Evolutionary conservation across 805 yeast genomes (phyloP), one percentile per base, ranked within the genome.

Genomic region (Diddensiella transvaalensis): DNA sequence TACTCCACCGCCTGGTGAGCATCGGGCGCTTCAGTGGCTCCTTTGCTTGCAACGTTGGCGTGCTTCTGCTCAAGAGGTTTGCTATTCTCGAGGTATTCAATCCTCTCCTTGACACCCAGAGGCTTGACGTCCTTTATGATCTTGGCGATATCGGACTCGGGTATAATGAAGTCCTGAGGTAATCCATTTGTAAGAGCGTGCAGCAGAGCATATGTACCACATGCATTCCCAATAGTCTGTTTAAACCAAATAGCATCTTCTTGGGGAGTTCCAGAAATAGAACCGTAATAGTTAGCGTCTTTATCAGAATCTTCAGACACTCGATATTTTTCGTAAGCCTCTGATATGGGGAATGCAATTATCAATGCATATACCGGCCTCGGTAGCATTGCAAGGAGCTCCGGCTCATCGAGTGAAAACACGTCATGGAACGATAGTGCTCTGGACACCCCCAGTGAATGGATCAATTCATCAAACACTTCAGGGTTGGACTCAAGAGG

Each of bases 401-500:
- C 95, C 0, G 83, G 82, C 50, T 90, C 97, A 1, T 84, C 76
- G n/a, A 91, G 67, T 0, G 96, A 86, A 63, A 80, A 89, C 2
- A 91, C 84, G 61, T 91, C 99, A 47, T 77, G 80, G 66, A 88
- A 91, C 40, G 72, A 74, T 11, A 81, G 71, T 1, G 75, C 63
- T 1, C 79, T 76, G 0, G 80, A 63, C 3, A 90, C 70, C 0
- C 97, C 97, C 36, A 93, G 63, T 21, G 74, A 74, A 26, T 69
- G 73, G 1, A 89, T 85, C 57, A 88, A 81, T 0, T 70, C 70
- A 5, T 85, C 78, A 69, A 91, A 90, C 4, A 91, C 80, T 6
- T 76, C 83, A 0, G 99, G 99, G 58, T 89, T 87, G 4, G 95
- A 86, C 63, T 93, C 99, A 29, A 91, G 68, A 2, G 98, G 98